phyloP scores from a whole-genome alignment of 2,329 filamentous ascomycete genomes.

The Sarocladium strictum region DNA sequence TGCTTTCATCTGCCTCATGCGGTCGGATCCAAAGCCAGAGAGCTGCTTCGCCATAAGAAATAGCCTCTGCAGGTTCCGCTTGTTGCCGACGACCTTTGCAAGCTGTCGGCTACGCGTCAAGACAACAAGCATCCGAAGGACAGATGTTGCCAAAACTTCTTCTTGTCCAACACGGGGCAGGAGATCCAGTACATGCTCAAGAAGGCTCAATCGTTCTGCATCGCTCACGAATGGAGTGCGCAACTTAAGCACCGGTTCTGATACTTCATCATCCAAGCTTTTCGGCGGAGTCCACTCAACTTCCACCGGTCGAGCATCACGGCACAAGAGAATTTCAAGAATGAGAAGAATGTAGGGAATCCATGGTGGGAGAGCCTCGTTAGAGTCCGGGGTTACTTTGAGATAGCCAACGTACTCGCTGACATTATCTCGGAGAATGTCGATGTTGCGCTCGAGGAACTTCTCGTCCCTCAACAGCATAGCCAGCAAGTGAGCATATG shows the following conservation, averaged over 20 bases:
- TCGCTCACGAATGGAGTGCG: slow-evolving; percentile 50
- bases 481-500: slow-evolving; percentile 87
- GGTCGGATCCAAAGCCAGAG: slow-evolving; percentile 68
- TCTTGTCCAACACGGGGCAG: slow-evolving; percentile 85
- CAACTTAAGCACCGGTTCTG: slow-evolving; percentile 53
- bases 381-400: slow-evolving; percentile 58
- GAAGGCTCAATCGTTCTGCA: slow-evolving; percentile 63
- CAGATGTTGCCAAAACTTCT: slow-evolving; percentile 73
- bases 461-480: slow-evolving; percentile 75
- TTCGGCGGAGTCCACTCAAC: slow-evolving; percentile 62
- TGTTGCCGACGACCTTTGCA: slow-evolving; percentile 74
- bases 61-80: slow-evolving; percentile 79
- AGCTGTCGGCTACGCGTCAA: slow-evolving; percentile 73
- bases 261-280: slow-evolving; percentile 40
- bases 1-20: slow-evolving; percentile 53
- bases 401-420: slow-evolving; percentile 73
- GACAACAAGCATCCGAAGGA: slow-evolving; percentile 78
- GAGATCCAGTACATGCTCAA: slow-evolving; percentile 74
- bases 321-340: slow-evolving; percentile 81
- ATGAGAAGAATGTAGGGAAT: slow-evolving; percentile 86
- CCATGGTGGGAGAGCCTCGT: slow-evolving; percentile 84
- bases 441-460: slow-evolving; percentile 74
- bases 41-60: slow-evolving; percentile 96
- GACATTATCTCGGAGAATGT: slow-evolving; percentile 72
- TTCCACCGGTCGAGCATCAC: slow-evolving; percentile 75